Evolutionary conservation across 2,329 filamentous ascomycete genomes (phyloP), one percentile per base, ranked within the genome.

Genomic region (Diaporthe vexans): DNA sequence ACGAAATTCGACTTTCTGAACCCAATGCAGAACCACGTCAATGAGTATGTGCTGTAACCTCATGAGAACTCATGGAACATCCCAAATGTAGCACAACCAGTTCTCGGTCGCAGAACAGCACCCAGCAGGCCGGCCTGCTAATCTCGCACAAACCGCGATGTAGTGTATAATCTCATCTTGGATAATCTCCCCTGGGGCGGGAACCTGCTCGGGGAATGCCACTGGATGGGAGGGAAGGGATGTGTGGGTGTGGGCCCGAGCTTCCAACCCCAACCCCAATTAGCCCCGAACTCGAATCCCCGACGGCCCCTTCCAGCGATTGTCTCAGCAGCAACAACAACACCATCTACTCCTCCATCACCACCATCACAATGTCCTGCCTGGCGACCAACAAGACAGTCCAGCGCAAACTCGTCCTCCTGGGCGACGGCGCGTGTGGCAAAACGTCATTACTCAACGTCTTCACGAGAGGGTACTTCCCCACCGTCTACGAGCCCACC

Each of bases 381-480:
- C n/a, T 68, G 63, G 63, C 63, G 48, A 54, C 63, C 63, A 75
- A 65, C 72, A 94, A 97, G 88, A 95, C 94, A 73, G 94, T 96
- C 80, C 94, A 97, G 91, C 94, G 95, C 86, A 98, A 98, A 92
- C 94, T 98, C 86, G 95, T 98, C 81, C 90, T 98, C 80, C 89
- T 98, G 94, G 96, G 96, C 80, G 96, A 98, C 83, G 96, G 96
- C 89, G 96, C 96, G 79, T 97, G 94, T 85, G 96, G 96, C 82
- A 99, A 99, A 89, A 99, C 97, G 72, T 98, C 95, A 77, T 86
- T 98, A 81, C 87, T 99, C 80, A 99, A 99, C 83, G 97, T 99
- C 83, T 99, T 99, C 86, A 99, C 97, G 79, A 92, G 96, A 93
- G 96, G 96, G 94, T 97, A 98, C 85, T 99, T 99, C 84, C 96